Evolutionary conservation across 768 basidiomycete species (phyloP).

Genomic region (Termitomyces titanicus): DNA sequence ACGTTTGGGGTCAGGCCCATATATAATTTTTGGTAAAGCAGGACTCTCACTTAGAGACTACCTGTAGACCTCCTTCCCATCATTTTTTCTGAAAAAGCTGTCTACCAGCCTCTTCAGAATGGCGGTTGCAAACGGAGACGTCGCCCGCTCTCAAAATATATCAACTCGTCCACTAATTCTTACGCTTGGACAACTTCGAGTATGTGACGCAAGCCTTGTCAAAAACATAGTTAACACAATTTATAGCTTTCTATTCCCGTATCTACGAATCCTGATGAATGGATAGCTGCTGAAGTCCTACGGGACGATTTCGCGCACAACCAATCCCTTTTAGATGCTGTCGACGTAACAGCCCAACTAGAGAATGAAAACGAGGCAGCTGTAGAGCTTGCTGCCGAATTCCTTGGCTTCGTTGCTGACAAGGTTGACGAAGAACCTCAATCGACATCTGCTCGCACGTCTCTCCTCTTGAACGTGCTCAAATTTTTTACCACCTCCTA

Average conservation of each 20-base stretch:
- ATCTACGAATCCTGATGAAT: constrained; percentile 74
- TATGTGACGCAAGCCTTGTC: constrained; percentile 26
- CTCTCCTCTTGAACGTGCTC: constrained; percentile 72
- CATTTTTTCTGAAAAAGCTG: constrained; percentile 17
- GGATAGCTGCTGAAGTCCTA: constrained; percentile 91
- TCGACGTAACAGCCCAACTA: constrained; percentile 48
- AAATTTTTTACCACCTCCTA: constrained; percentile 75
- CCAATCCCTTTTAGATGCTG: constrained; percentile 53
- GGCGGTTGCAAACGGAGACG: constrained; percentile 37
- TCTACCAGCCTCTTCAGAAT: constrained; percentile 25
- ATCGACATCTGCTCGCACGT: constrained; percentile 48
- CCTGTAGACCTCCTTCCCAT: constrained; percentile 14
- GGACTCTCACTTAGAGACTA: constrained; percentile 19
- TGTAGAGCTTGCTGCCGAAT: constrained; percentile 78
- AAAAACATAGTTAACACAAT: constrained; percentile 3
- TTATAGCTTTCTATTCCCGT: constrained; percentile 82
- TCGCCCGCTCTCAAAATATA: constrained; percentile 30
- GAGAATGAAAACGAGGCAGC: constrained; percentile 61
- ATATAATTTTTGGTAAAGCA: constrained; percentile 33
- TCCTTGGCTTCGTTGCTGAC: constrained; percentile 72
- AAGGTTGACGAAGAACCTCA: constrained; percentile 55
- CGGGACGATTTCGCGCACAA: constrained; percentile 82
- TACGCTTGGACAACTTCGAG: constrained; percentile 48
- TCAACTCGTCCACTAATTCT: constrained; percentile 47
- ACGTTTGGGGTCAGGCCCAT: constrained; percentile 39